These are phyloP conservation scores for Metarhizium brunneum DNA, from an alignment of 2,329 filamentous ascomycete genomes.

Conservation along the genomic window DNA sequence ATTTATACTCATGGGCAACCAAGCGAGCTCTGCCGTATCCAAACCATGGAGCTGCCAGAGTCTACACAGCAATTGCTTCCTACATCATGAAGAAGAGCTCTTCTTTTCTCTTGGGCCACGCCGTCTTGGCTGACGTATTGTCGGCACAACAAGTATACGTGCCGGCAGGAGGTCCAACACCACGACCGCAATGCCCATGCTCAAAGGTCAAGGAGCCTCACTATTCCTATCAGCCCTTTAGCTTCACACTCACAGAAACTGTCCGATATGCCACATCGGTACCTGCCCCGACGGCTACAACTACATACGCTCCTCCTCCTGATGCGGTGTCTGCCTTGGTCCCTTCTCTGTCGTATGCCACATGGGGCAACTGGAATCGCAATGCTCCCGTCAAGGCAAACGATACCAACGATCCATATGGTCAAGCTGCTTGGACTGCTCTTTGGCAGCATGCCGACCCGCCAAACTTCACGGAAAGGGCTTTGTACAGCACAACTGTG, in stretches of 20 bases:
- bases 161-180: constrained; percentile 16
- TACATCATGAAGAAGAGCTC: constrained; percentile 1
- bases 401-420: constrained; percentile 20
- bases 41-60: too few relatives aligned
- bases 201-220: constrained; percentile 13
- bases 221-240: constrained; percentile 19
- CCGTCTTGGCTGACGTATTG: constrained; percentile 4
- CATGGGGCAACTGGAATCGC: constrained; percentile 26
- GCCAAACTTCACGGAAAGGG: constrained; percentile 20
- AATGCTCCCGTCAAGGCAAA: constrained; percentile 16
- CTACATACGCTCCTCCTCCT: constrained; percentile 19
- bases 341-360: constrained; percentile 19
- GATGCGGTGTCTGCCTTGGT: constrained; percentile 17
- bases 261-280: constrained; percentile 22
- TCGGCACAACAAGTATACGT: constrained; percentile 18
- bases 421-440: constrained; percentile 21
- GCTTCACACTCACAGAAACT: constrained; percentile 22
- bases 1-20: background rate
- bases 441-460: constrained; percentile 24
- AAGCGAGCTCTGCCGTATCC: background rate
- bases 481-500: constrained; percentile 36
- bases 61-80: background rate
- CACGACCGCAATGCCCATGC: constrained; percentile 17
- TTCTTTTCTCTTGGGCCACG: background rate
- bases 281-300: constrained; percentile 19